Evolutionary conservation across 192 early-diverging fungal genomes (phyloP).

Genomic region (Coemansia guatemalensis): DNA sequence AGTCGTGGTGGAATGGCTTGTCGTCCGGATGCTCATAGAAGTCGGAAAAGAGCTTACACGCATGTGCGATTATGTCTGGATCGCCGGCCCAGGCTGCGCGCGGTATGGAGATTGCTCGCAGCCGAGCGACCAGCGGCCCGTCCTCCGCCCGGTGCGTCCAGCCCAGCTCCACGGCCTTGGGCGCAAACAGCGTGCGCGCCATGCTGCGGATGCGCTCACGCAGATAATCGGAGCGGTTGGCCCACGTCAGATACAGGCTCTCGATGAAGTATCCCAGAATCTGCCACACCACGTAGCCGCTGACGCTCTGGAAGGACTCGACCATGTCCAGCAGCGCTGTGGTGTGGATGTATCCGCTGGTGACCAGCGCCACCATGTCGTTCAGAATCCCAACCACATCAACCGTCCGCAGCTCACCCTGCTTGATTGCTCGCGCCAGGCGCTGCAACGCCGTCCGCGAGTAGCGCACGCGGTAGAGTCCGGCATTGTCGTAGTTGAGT

Average conservation of each 20-base stretch:
- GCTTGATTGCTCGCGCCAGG: slow-evolving; percentile 56
- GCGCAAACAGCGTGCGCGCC: slow-evolving; percentile 55
- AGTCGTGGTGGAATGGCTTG: slow-evolving; percentile 54
- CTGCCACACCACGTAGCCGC: slow-evolving; percentile 53
- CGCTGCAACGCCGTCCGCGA: slow-evolving; percentile 53
- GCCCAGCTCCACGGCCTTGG: slow-evolving; percentile 62
- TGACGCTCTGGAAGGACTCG: slow-evolving; percentile 66
- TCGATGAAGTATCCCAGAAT: slow-evolving; percentile 21
- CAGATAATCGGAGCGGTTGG: slow-evolving; percentile 50
- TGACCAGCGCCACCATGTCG: slow-evolving; percentile 77
- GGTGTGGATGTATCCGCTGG: slow-evolving; percentile 77
- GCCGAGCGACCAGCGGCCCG: slow-evolving; percentile 56
- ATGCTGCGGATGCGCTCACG: slow-evolving; percentile 47
- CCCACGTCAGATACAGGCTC: slow-evolving; percentile 54
- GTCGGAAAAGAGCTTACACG: slow-evolving; percentile 58
- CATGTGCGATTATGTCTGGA: slow-evolving; percentile 51
- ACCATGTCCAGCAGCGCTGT: slow-evolving; percentile 72
- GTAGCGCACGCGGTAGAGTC: slow-evolving; percentile 87
- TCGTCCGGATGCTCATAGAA: slow-evolving; percentile 59
- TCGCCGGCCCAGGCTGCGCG: slow-evolving; percentile 63
- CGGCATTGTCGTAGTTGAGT: slow-evolving; percentile 78
- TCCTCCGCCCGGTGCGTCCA: slow-evolving; percentile 60
- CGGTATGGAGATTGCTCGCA: slow-evolving; percentile 64
- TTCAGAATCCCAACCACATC: slow-evolving; percentile 84
- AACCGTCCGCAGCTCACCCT: slow-evolving; percentile 58